phyloP scores from a whole-genome alignment of 2,329 filamentous ascomycete genomes.

The Endothia cerciana region DNA sequence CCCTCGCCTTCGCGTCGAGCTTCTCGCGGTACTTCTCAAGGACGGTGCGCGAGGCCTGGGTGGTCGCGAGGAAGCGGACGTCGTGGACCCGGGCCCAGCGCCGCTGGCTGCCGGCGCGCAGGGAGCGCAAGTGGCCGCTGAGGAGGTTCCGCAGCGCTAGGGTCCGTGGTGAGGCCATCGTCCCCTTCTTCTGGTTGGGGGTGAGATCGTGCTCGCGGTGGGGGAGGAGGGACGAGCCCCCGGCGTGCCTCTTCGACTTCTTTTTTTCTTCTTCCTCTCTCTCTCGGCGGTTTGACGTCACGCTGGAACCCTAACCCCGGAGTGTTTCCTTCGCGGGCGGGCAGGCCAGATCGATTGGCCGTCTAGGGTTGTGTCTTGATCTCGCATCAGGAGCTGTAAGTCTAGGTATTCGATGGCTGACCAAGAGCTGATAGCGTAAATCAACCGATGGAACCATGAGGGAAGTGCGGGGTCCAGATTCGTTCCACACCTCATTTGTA shows the following conservation, averaged over 20 bases:
- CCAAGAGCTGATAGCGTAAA: too few relatives aligned
- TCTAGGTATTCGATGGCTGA: too few relatives aligned
- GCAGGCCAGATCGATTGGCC: too few relatives aligned
- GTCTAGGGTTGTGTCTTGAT: too few relatives aligned
- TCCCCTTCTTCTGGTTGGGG: slow-evolving; percentile 1
- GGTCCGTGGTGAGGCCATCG: slow-evolving; percentile 55
- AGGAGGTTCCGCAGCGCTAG: slow-evolving; percentile 53
- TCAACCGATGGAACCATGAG: too few relatives aligned
- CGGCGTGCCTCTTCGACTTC: not conserved
- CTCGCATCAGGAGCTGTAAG: too few relatives aligned
- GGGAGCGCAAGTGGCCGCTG: slow-evolving; percentile 38
- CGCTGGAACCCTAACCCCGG: not conserved
- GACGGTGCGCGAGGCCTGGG: slow-evolving; percentile 68
- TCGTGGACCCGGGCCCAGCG: slow-evolving; percentile 93
- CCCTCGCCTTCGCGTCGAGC: slow-evolving; percentile 74
- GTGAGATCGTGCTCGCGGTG: not conserved
- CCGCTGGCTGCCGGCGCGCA: slow-evolving; percentile 60
- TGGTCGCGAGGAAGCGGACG: slow-evolving; percentile 85
- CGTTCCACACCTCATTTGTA: too few relatives aligned
- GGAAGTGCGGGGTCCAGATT: too few relatives aligned
- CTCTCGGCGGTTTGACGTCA: not conserved
- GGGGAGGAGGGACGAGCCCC: too few relatives aligned
- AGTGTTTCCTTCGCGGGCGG: too few relatives aligned
- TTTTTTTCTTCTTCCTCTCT: not conserved
- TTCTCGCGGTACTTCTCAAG: slow-evolving; percentile 87